Percentiles rank a stretch among this genome's conserved stretches.
Evolutionary conservation across 2,329 filamentous ascomycete species (phyloP).

Genomic region (Exophiala lecanii-corni): DNA sequence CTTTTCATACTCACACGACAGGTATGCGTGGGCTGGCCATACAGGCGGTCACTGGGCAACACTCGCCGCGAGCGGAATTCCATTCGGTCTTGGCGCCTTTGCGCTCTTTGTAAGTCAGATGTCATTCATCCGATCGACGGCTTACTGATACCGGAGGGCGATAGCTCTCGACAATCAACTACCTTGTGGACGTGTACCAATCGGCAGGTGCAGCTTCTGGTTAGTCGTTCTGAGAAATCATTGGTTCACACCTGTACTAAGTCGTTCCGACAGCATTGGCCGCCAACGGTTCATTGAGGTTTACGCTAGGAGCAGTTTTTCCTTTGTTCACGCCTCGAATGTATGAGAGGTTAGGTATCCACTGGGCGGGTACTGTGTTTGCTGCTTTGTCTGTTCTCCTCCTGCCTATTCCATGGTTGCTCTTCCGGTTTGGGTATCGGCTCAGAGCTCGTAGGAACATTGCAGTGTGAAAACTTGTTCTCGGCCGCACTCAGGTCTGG

Average conservation of each 20-base stretch:
- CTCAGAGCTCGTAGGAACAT: slow-evolving; percentile 27
- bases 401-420: slow-evolving; percentile 69
- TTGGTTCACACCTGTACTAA: background rate
- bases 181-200: slow-evolving; percentile 28
- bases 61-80: slow-evolving; percentile 18
- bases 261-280: slow-evolving; percentile 26
- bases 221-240: slow-evolving; percentile 6
- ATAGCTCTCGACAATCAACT: slow-evolving; percentile 41
- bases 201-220: slow-evolving; percentile 22
- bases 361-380: slow-evolving; percentile 70
- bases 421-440: slow-evolving; percentile 42
- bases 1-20: slow-evolving; percentile 1
- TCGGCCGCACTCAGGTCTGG: too few species aligned
- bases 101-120: slow-evolving; percentile 19
- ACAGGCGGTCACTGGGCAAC: slow-evolving; percentile 38
- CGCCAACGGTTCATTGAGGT: slow-evolving; percentile 32
- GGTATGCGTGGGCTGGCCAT: slow-evolving; percentile 39
- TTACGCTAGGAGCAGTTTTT: slow-evolving; percentile 14
- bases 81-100: slow-evolving; percentile 24
- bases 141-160: too few species aligned
- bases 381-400: slow-evolving; percentile 57
- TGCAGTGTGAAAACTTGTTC: too few species aligned
- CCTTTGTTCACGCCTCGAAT: slow-evolving; percentile 61
- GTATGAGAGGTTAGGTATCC: slow-evolving; percentile 56
- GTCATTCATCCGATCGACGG: background rate